A percentile compares a stretch with the other conserved stretches of the same genome.
Conservation (phyloP, 2,329 filamentous ascomycete genomes). For the Pseudomassariella vexata region DNA sequence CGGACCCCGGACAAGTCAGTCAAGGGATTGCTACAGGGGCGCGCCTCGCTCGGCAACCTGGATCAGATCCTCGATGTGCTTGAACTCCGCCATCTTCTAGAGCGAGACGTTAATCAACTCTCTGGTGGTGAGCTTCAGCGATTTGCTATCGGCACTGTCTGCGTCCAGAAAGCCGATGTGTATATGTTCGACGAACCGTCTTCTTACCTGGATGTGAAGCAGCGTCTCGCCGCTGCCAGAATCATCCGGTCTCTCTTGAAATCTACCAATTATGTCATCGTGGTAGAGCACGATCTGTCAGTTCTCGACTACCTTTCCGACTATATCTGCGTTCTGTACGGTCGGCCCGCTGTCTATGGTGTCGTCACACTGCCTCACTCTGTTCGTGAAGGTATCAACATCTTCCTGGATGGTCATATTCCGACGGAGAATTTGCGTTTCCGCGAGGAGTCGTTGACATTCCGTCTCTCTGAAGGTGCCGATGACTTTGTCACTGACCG, state of each 20-base stretch:
- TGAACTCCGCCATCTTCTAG: conserved; percentile 82
- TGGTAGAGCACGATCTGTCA: conserved; percentile 98
- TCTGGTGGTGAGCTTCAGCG: conserved; percentile 98
- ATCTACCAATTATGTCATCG: conserved; percentile 91
- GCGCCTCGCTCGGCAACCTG: conserved; percentile 71
- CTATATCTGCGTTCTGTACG: conserved; percentile 96
- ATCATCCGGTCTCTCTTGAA: conserved; percentile 88
- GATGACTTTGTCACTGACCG: conserved; percentile 87
- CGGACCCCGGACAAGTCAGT: conserved; percentile 77
- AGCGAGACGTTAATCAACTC: conserved; percentile 83
- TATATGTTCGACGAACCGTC: conserved; percentile 99
- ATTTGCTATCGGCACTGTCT: conserved; percentile 94
- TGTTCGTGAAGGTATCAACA: conserved; percentile 98
- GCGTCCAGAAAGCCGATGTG: conserved; percentile 91
- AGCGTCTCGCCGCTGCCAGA: conserved; percentile 85
- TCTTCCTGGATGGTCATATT: conserved; percentile 97
- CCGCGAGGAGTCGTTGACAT: conserved; percentile 93
- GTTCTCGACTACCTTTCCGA: conserved; percentile 98
- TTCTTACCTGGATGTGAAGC: conserved; percentile 98
- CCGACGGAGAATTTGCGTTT: conserved; percentile 98
- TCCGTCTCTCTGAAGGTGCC: conserved; percentile 83
- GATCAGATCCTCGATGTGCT: conserved; percentile 78
- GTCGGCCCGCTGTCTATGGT: conserved; percentile 91
- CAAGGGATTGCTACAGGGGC: conserved; percentile 68
- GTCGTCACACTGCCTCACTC: conserved; percentile 94